phyloP scores from a whole-genome alignment of 805 yeast species.

The Saturnispora galanensis region DNA sequence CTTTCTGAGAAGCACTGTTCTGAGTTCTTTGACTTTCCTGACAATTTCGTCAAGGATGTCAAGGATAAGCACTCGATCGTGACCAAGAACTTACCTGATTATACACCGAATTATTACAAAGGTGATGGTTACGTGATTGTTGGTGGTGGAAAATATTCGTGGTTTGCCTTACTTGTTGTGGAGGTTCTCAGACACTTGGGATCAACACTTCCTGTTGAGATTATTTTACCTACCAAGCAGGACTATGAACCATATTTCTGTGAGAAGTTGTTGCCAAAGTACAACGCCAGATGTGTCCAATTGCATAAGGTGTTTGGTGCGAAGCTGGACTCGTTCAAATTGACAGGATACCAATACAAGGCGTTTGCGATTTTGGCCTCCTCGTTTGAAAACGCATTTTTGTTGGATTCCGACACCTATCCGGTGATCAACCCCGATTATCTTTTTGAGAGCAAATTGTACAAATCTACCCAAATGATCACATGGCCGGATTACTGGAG shows the following conservation, averaged over 20 bases:
- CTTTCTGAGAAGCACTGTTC: slow-evolving; percentile 7
- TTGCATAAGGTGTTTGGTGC: slow-evolving; percentile 31
- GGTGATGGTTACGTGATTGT: slow-evolving; percentile 30
- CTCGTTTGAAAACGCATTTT: slow-evolving; percentile 36
- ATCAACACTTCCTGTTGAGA: slow-evolving; percentile 28
- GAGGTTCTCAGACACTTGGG: slow-evolving; percentile 34
- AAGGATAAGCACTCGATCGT: slow-evolving; percentile 37
- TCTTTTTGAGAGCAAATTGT: slow-evolving; percentile 38
- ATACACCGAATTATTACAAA: slow-evolving; percentile 20
- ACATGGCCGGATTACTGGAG: slow-evolving; percentile 74
- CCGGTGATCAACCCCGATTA: slow-evolving; percentile 40
- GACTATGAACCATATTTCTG: slow-evolving; percentile 20
- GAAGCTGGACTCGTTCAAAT: slow-evolving; percentile 16
- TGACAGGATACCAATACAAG: slow-evolving; percentile 31
- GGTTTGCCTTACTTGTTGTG: slow-evolving; percentile 31
- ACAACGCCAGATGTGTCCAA: slow-evolving; percentile 34
- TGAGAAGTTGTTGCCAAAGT: slow-evolving; percentile 29
- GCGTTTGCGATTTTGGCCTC: slow-evolving; percentile 39
- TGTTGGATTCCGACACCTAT: slow-evolving; percentile 38
- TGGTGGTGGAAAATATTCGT: slow-evolving; percentile 36
- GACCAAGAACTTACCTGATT: slow-evolving; percentile 36
- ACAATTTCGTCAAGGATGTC: slow-evolving; percentile 36
- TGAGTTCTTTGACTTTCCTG: slow-evolving; percentile 17
- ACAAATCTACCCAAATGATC: slow-evolving; percentile 35
- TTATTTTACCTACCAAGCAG: slow-evolving; percentile 12